Base-by-base conservation (phyloP, 768 basidiomycete species). In the Aureoboletus auriporus region DNA sequence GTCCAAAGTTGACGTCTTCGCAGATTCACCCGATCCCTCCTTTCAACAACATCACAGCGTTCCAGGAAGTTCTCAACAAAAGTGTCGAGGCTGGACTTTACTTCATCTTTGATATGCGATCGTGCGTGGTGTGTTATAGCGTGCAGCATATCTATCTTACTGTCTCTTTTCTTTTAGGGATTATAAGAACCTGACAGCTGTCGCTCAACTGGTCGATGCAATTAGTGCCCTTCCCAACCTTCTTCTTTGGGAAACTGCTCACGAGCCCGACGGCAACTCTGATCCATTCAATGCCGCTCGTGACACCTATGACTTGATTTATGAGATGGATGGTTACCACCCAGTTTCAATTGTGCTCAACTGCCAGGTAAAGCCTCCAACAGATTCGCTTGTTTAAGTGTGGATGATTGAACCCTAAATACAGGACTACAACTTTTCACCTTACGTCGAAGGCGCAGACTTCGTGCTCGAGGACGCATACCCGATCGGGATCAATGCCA, bases 61-160 rank as follows among this genome's bases (percentile, higher is more conserved):
- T 61, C 27, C 17, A 57, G 29, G 44, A 66, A 38, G 46, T 57
- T 4, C 40, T 68, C n/a, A 35, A 58, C n/a, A 53, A 2, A 33
- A 46, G 61, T 5, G 4, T 36, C 10, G 54, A 54, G 16, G 46
- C 57, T 7, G 62, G 62, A 23, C 52, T 81, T 5, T 90, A 84
- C 58, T 65, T 91, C 28, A 82, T 90, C 75, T 90, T 86, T 55
- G 87, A 91, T 58, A 86, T 92, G 87, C 76, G 87, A 57, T 66
- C 64, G 77, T 79, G 27, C 38, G 69, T 44, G 6, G 17, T 26
- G 9, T 2, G 10, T 43, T 16, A 16, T 36, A 4, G n/a, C 7
- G 38, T 11, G 5, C 29, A 3, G 8, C 12, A 9, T 31, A n/a
- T 7, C 44, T 7, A 37, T 26, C 8, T 9, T 31, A 31, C 27